These are phyloP conservation scores for Carex cristatella DNA, from an alignment of 176 grass and related monocot species.

Conservation along the genomic window DNA sequence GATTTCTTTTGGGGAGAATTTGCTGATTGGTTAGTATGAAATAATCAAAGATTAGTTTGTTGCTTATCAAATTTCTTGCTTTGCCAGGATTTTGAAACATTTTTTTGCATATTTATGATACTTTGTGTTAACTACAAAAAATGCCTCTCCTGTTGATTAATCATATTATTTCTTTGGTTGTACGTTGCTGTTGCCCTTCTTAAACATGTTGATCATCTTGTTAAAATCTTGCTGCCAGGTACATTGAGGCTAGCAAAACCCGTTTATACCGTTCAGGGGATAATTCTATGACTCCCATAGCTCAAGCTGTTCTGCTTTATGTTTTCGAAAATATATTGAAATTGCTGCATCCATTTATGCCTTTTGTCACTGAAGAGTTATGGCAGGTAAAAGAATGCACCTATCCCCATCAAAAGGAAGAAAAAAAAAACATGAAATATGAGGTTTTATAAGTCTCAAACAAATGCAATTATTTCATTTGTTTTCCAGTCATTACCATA, in stretches of 20 bases:
- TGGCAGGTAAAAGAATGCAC: conserved; percentile 72
- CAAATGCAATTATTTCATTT: background rate
- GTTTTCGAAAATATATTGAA: conserved; percentile 97
- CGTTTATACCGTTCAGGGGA: conserved; percentile 75
- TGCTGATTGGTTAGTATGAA: conserved; percentile 66
- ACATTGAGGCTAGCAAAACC: conserved; percentile 98
- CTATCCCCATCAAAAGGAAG: background rate
- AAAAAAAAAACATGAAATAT: background rate
- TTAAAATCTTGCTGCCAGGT: conserved; percentile 41
- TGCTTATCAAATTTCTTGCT: background rate
- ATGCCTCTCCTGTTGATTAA: background rate
- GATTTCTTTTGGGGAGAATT: conserved; percentile 96
- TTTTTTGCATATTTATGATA: background rate
- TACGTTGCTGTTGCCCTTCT: background rate
- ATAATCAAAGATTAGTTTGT: background rate
- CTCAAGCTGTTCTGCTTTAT: conserved; percentile 77
- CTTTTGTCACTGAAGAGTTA: conserved; percentile 97
- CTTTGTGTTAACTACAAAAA: background rate
- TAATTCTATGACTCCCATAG: conserved; percentile 39
- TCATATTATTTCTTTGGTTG: background rate
- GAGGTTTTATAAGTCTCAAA: background rate
- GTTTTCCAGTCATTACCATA: conserved; percentile 73
- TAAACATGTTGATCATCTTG: background rate
- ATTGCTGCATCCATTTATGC: conserved; percentile 94
- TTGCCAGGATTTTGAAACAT: background rate